Evolutionary conservation across 2,329 filamentous ascomycete genomes (phyloP).

Genomic region (Neonectria neomacrospora): DNA sequence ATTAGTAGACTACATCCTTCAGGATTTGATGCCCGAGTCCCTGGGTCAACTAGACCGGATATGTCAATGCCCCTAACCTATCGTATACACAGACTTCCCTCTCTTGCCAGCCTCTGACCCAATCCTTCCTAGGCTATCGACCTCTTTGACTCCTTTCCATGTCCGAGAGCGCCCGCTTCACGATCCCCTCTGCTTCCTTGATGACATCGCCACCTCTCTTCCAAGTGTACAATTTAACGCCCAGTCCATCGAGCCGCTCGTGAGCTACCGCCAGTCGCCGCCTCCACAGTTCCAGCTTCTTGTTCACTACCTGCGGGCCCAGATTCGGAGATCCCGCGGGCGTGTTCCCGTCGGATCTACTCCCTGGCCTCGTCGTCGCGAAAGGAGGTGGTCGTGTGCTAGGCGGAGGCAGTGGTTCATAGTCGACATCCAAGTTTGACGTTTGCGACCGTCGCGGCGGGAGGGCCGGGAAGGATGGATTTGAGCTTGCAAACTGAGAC

Average conservation of each 20-base stretch:
- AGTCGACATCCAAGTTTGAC: conserved; percentile 55
- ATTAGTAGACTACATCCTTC: background rate
- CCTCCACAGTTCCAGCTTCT: conserved; percentile 79
- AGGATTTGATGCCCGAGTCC: background rate
- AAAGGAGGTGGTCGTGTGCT: conserved; percentile 37
- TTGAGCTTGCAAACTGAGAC: conserved; percentile 41
- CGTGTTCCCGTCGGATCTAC: conserved; percentile 47
- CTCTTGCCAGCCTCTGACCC: background rate
- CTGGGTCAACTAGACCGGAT: background rate
- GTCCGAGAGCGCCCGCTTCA: conserved; percentile 64
- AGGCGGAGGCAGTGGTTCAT: conserved; percentile 53
- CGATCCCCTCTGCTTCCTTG: conserved; percentile 71
- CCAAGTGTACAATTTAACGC: conserved; percentile 79
- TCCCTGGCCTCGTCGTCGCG: conserved; percentile 42
- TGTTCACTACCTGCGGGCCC: conserved; percentile 61
- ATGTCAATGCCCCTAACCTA: background rate
- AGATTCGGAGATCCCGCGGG: conserved; percentile 51
- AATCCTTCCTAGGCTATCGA: background rate
- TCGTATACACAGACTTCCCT: background rate
- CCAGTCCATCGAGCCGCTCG: conserved; percentile 68
- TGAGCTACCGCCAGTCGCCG: conserved; percentile 74
- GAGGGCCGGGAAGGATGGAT: conserved; percentile 44
- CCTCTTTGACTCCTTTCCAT: conserved; percentile 48
- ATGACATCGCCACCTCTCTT: conserved; percentile 76
- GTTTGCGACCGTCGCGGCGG: conserved; percentile 47